A percentile compares a stretch with the other conserved stretches of the same genome.
Conservation (phyloP, 1,284 basidiomycete species). For the Lentinus polychrous region DNA sequence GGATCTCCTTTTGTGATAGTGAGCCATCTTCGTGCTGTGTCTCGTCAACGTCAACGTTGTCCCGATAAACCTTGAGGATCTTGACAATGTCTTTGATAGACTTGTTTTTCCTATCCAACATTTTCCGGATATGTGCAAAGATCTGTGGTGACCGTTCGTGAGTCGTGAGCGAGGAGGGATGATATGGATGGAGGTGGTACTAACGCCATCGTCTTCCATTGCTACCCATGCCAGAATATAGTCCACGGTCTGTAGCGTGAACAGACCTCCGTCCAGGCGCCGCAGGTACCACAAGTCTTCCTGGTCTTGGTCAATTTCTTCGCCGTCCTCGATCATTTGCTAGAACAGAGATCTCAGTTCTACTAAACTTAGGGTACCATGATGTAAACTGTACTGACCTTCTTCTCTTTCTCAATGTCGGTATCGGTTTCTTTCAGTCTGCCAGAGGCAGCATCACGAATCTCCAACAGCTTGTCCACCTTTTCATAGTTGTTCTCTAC, state of each 20-base stretch:
- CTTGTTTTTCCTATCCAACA: constrained; percentile 68
- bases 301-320: constrained; percentile 54
- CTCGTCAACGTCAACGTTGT: constrained; percentile 62
- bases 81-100: constrained; percentile 58
- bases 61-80: constrained; percentile 60
- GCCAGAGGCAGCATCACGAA: constrained; percentile 63
- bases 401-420: constrained; percentile 60
- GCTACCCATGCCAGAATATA: constrained; percentile 92
- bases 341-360: neutral
- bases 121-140: constrained; percentile 63
- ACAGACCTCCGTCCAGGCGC: constrained; percentile 81
- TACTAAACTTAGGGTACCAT: neutral
- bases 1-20: constrained; percentile 61
- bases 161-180: neutral
- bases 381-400: constrained; percentile 34
- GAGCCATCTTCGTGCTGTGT: constrained; percentile 24
- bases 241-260: constrained; percentile 86
- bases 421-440: constrained; percentile 55
- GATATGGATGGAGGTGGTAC: constrained; percentile 22
- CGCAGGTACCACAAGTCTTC: constrained; percentile 80
- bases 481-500: constrained; percentile 91
- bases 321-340: constrained; percentile 43
- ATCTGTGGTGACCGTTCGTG: constrained; percentile 38
- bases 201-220: constrained; percentile 97
- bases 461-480: constrained; percentile 85